These are phyloP conservation scores for Thielaviopsis populi DNA, from an alignment of 2,329 filamentous ascomycete genomes.

Conservation along the genomic window DNA sequence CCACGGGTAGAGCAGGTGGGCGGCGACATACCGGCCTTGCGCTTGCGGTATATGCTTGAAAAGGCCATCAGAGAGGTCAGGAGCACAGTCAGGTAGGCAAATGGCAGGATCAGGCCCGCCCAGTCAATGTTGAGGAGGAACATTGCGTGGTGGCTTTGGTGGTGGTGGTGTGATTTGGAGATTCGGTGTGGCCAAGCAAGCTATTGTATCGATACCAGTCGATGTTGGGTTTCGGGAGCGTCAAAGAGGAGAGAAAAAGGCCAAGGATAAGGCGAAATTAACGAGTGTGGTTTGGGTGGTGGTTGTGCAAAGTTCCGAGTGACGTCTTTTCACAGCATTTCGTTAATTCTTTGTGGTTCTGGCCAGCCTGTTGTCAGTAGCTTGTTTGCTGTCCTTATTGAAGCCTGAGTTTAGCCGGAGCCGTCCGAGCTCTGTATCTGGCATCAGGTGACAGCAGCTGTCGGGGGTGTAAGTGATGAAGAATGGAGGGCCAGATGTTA, in stretches of 20 bases:
- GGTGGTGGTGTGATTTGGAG: background rate
- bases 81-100: conserved; percentile 80
- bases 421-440: background rate
- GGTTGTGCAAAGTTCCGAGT: conserved; percentile 3
- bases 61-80: conserved; percentile 82
- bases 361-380: conserved; percentile 12
- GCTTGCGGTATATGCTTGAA: conserved; percentile 80
- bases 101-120: conserved; percentile 70
- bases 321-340: conserved; percentile 10
- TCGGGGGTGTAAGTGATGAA: background rate
- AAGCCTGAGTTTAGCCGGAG: conserved; percentile 7
- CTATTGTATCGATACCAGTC: background rate
- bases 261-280: conserved; percentile 1
- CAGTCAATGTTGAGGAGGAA: conserved; percentile 49
- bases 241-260: background rate
- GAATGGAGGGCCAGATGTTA: background rate
- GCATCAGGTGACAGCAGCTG: background rate
- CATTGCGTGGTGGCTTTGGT: conserved; percentile 25
- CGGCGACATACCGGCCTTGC: conserved; percentile 56
- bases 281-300: conserved; percentile 5
- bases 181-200: background rate
- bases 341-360: background rate
- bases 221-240: background rate
- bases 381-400: background rate
- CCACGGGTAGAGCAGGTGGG: conserved; percentile 15